These are phyloP conservation scores for Candida neerlandica DNA, from an alignment of 1,139 yeast genomes.

Conservation along the genomic window DNA sequence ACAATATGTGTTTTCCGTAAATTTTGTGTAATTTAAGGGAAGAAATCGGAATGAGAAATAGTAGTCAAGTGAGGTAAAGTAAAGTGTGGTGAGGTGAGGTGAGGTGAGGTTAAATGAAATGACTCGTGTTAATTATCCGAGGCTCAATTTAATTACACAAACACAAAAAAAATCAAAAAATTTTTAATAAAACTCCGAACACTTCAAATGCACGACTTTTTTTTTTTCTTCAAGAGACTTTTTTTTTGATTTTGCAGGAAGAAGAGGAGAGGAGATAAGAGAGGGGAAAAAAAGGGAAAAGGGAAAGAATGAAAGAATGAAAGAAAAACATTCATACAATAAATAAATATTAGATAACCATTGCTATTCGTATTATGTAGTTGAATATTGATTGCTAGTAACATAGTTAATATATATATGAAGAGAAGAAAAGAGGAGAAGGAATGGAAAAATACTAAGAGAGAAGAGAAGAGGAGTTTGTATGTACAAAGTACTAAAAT, in stretches of 20 bases:
- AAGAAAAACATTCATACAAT: too few relatives aligned
- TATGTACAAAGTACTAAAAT: background rate
- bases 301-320: too few relatives aligned
- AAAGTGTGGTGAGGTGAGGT: background rate
- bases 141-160: background rate
- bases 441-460: background rate
- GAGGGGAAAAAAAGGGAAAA: background rate
- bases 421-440: background rate
- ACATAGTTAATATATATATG: too few relatives aligned
- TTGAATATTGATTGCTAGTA: too few relatives aligned
- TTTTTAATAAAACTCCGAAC: background rate
- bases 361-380: too few relatives aligned
- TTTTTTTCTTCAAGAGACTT: background rate
- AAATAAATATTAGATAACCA: too few relatives aligned
- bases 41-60: slow-evolving; percentile 1
- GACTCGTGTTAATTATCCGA: background rate
- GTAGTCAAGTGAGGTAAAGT: background rate
- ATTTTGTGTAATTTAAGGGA: slow-evolving; percentile 1
- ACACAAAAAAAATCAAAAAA: background rate
- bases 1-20: background rate
- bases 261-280: background rate
- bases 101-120: background rate
- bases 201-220: background rate
- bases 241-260: background rate
- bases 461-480: background rate